phyloP scores from a whole-genome alignment of 768 basidiomycete genomes.

The Amanita jacksonii region DNA sequence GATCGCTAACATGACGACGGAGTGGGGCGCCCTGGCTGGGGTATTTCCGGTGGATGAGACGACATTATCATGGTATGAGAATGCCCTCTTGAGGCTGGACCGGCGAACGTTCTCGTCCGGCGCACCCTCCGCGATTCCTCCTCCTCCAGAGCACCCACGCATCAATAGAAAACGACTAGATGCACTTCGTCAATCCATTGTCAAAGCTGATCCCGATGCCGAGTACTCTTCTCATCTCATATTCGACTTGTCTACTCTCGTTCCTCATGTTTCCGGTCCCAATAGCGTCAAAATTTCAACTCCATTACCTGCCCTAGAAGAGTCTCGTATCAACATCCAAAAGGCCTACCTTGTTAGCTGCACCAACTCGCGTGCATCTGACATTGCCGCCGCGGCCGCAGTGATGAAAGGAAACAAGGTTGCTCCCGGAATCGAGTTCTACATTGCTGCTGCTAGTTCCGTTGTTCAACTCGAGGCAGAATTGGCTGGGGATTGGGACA shows the following conservation, averaged over 20 bases:
- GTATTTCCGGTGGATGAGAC: constrained; percentile 88
- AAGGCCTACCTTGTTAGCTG: constrained; percentile 99
- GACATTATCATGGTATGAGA: constrained; percentile 81
- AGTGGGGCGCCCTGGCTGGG: constrained; percentile 97
- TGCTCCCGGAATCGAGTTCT: constrained; percentile 89
- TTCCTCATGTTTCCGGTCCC: constrained; percentile 94
- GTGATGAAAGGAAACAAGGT: constrained; percentile 77
- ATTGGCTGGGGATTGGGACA: constrained; percentile 77
- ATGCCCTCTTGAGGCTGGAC: constrained; percentile 61
- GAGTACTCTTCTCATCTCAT: constrained; percentile 81
- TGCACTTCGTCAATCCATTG: constrained; percentile 41
- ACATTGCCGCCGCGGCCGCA: constrained; percentile 86
- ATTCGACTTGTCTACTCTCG: constrained; percentile 87
- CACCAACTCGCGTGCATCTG: constrained; percentile 94
- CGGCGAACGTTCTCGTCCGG: constrained; percentile 61
- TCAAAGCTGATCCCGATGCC: constrained; percentile 68
- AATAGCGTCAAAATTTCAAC: constrained; percentile 98
- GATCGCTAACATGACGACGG: constrained; percentile 99
- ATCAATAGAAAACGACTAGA: constrained; percentile 69
- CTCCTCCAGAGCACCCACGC: constrained; percentile 76
- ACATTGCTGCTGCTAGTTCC: constrained; percentile 92
- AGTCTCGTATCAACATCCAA: constrained; percentile 69
- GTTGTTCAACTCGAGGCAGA: constrained; percentile 89
- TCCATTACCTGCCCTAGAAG: constrained; percentile 76
- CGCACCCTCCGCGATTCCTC: constrained; percentile 43